Base-by-base conservation (phyloP, 2,329 filamentous ascomycete genomes). In the Ascochyta lentis region DNA sequence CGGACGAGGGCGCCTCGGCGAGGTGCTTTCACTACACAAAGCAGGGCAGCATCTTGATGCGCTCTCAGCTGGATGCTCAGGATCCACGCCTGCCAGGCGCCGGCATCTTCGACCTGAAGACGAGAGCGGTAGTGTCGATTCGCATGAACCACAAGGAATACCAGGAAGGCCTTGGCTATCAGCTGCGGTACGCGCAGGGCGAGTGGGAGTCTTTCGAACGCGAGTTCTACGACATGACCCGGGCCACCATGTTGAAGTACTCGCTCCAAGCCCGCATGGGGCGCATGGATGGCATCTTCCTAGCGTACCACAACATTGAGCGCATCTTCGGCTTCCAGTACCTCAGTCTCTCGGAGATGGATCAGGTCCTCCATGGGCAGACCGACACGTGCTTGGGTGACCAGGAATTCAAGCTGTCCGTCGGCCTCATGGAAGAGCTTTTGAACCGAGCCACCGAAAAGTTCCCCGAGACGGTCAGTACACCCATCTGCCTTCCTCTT, bases 271-370 rank as follows among this genome's bases (percentile, higher is more conserved):
- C 94, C 26, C 90, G 95, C 40, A 96, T 99, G 86, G 95, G 96
- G 16, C 88, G 93, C 45, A 99, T 99, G 96, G 94, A 99, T 71
- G 95, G 95, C 49, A 97, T 98, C 45, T 99, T 98, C 70, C 90
- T 98, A 22, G 95, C 95, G 2, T 99, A 88, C 73, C 95, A 99
- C 80, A 99, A 99, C 73, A 91, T 92, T 2, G 84, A 93, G 76
- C 89, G 93, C 51, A 96, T 99, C 45, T 99, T 99, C 72, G 95
- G 95, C 6, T 99, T 99, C 75, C 95, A 99, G 76, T 99, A 99
- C 72, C 84, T 99, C 57, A 88, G 87, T 56, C 78, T 98, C 13
- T 73, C 85, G 4, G 95, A 99, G 70, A 92, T 99, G 89, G 95
- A 99, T 72, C 72, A 82, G n/a, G 85, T 91, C 0, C 77, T 99